phyloP scores from a whole-genome alignment of 2,329 filamentous ascomycete species.

The Neonectria magnoliae region DNA sequence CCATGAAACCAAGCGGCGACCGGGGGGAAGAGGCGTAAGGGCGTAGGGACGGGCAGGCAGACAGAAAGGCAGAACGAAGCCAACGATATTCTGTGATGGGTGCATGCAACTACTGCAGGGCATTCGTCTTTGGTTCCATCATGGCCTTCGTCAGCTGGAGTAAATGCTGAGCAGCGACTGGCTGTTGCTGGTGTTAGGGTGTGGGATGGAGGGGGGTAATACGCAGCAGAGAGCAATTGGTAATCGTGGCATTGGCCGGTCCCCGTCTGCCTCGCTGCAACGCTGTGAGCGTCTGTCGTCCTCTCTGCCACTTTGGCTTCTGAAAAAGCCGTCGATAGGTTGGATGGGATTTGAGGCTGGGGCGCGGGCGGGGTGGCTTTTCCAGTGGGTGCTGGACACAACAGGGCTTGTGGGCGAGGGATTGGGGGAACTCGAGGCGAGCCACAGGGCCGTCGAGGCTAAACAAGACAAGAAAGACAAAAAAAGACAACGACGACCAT shows the following conservation, averaged over 20 bases:
- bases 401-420: background rate
- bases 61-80: conserved; percentile 22
- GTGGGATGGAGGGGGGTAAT: background rate
- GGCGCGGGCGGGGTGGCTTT: conserved; percentile 30
- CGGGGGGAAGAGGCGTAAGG: background rate
- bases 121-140: conserved; percentile 15
- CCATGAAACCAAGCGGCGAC: background rate
- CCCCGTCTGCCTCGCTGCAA: conserved; percentile 19
- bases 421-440: conserved; percentile 5
- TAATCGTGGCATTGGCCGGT: conserved; percentile 32
- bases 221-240: conserved; percentile 27
- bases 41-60: conserved; percentile 16
- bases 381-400: background rate
- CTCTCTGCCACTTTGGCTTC: background rate
- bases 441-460: conserved; percentile 10
- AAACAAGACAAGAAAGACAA: background rate
- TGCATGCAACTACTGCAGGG: conserved; percentile 21
- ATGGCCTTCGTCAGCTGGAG: conserved; percentile 17
- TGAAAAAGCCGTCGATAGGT: conserved; percentile 18
- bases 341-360: conserved; percentile 29
- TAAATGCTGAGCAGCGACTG: conserved; percentile 25
- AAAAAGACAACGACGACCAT: background rate
- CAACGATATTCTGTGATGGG: background rate
- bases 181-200: conserved; percentile 18
- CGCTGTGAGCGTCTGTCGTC: conserved; percentile 8